These are phyloP conservation scores for Zelonia costaricensis DNA, from an alignment of 208 protist species.

Conservation along the genomic window DNA sequence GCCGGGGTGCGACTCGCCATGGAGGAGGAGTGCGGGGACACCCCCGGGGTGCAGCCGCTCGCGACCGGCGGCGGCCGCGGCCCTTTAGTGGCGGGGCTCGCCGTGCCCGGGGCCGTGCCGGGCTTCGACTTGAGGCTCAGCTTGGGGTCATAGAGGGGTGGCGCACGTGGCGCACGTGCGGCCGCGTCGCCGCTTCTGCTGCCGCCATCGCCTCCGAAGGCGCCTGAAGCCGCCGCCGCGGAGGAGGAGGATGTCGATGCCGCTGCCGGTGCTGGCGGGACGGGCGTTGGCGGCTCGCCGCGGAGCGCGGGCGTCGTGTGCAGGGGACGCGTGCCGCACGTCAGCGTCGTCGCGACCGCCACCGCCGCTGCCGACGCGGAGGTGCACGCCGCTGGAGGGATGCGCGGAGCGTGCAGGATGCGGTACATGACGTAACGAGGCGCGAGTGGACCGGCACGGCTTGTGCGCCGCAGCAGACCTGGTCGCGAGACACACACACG, in stretches of 20 bases:
- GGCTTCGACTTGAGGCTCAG: too few species aligned
- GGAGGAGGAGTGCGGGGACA: slow-evolving; percentile 32
- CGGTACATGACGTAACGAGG: slow-evolving; percentile 1
- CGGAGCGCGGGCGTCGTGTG: background rate
- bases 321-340: background rate
- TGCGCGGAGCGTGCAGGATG: too few species aligned
- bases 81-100: too few species aligned
- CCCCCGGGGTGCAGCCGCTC: slow-evolving; percentile 10
- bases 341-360: background rate
- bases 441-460: background rate
- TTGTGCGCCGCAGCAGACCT: background rate
- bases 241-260: background rate
- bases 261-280: too few species aligned
- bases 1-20: slow-evolving; percentile 32
- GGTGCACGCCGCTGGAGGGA: too few species aligned
- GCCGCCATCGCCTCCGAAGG: background rate
- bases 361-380: background rate
- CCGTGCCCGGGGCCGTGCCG: too few species aligned
- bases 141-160: slow-evolving; percentile 22
- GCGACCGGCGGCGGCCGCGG: background rate
- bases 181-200: too few species aligned
- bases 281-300: too few species aligned
- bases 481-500: background rate
- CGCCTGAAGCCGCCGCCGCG: background rate
- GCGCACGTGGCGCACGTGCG: background rate